Evolutionary conservation across 2,329 filamentous ascomycete species (phyloP).

Genomic region (Colletotrichum sidae): DNA sequence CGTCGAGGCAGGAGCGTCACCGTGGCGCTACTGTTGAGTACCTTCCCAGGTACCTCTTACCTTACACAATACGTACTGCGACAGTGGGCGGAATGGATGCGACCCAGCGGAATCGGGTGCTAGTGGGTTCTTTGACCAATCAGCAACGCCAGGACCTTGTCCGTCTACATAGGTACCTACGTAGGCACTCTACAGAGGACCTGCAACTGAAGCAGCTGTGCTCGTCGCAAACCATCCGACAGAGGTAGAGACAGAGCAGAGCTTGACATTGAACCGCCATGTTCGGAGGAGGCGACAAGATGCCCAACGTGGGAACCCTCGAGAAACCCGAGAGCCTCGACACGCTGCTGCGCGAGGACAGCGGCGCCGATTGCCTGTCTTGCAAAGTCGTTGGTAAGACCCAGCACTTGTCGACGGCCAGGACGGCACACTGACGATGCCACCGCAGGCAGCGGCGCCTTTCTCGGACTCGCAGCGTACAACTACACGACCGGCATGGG

Average conservation of each 20-base stretch:
- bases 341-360: slow-evolving; percentile 66
- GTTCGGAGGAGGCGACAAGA: slow-evolving; percentile 55
- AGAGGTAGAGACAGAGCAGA: background rate
- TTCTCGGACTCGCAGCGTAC: slow-evolving; percentile 80
- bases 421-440: slow-evolving; percentile 5
- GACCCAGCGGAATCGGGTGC: slow-evolving; percentile 39
- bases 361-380: slow-evolving; percentile 74
- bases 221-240: slow-evolving; percentile 10
- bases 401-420: background rate
- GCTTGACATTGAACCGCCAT: slow-evolving; percentile 44
- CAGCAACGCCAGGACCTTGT: slow-evolving; percentile 5
- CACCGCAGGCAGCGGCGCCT: slow-evolving; percentile 75
- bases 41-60: too few relatives aligned
- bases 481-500: slow-evolving; percentile 81
- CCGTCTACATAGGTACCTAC: too few relatives aligned
- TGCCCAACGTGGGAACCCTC: slow-evolving; percentile 63
- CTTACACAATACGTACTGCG: too few relatives aligned
- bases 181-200: slow-evolving; percentile 19
- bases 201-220: background rate
- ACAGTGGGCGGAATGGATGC: too few relatives aligned
- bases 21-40: too few relatives aligned
- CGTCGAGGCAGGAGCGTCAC: too few relatives aligned
- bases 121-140: slow-evolving; percentile 28
- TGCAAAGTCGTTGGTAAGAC: slow-evolving; percentile 78
- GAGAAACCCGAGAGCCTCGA: slow-evolving; percentile 73